A percentile compares a stretch with the other conserved stretches of the same genome.
Evolutionary conservation across 2,329 filamentous ascomycete genomes (phyloP).

Genomic region (Colletotrichum acutatum): DNA sequence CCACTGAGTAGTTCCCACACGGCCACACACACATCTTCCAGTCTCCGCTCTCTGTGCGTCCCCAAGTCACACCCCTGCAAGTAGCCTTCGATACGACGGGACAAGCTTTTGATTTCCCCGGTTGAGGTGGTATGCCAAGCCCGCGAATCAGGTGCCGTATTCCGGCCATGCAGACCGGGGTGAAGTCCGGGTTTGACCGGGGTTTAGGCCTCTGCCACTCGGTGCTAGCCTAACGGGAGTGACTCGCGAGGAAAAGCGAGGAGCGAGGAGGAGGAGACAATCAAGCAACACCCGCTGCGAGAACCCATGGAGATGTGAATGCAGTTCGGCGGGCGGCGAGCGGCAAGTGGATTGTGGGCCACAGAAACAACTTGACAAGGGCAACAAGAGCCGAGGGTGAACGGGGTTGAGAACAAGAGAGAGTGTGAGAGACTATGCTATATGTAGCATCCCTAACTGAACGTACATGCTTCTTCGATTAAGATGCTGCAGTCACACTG

Average conservation of each 20-base stretch:
- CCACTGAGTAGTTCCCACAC: neutral
- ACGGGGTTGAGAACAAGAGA: neutral
- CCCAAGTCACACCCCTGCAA: neutral
- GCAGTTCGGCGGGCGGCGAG: conserved; percentile 9
- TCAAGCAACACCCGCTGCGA: neutral
- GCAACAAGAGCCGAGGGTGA: neutral
- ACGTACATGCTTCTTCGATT: neutral
- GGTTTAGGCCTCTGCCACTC: neutral
- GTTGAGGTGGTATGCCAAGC: conserved; percentile 22
- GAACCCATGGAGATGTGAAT: neutral
- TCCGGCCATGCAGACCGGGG: conserved; percentile 9
- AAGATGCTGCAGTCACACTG: conserved; percentile 12
- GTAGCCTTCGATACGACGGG: conserved; percentile 24
- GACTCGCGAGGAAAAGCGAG: neutral
- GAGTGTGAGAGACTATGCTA: neutral
- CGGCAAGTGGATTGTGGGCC: conserved; percentile 24
- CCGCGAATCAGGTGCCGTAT: conserved; percentile 30
- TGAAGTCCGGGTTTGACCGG: conserved; percentile 7
- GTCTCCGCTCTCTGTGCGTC: neutral
- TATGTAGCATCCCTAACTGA: neutral
- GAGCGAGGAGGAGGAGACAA: neutral
- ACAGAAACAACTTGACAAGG: neutral
- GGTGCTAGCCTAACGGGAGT: neutral
- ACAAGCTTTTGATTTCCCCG: conserved; percentile 33
- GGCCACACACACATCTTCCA: neutral